These are phyloP conservation scores for Pythium sp. DNA, from an alignment of 352 stramenopile genomes.

Conservation along the genomic window DNA sequence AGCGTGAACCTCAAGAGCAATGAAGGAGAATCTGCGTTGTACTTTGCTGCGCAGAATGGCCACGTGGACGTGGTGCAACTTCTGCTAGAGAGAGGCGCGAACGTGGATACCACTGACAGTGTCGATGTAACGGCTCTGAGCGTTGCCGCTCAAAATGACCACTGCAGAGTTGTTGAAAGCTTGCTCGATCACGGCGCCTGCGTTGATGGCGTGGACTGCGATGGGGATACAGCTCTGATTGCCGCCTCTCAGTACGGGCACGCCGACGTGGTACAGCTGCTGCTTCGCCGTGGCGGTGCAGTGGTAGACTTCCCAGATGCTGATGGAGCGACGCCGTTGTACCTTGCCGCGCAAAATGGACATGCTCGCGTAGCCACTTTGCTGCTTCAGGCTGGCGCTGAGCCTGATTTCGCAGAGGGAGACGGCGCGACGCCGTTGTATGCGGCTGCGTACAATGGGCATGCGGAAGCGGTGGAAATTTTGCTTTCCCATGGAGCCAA, in stretches of 20 bases:
- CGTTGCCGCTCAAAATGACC: background rate
- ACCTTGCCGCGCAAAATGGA: slow-evolving; percentile 8
- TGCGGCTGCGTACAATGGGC: slow-evolving; percentile 13
- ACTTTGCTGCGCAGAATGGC: slow-evolving; percentile 6
- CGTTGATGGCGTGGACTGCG: background rate
- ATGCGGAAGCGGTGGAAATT: background rate
- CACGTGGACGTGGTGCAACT: background rate
- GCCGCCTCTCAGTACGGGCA: slow-evolving; percentile 5
- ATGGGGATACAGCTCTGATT: slow-evolving; percentile 7
- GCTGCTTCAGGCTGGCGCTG: slow-evolving; percentile 6
- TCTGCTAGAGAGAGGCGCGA: background rate
- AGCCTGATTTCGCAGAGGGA: slow-evolving; percentile 11
- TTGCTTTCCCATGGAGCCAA: slow-evolving; percentile 7
- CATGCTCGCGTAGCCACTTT: background rate
- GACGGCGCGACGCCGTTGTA: slow-evolving; percentile 12
- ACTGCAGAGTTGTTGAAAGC: background rate
- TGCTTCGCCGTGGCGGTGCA: background rate
- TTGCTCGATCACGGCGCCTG: background rate
- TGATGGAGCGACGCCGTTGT: slow-evolving; percentile 9
- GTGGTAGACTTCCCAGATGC: background rate
- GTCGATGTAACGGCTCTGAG: background rate
- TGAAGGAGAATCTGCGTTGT: background rate
- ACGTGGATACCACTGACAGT: background rate
- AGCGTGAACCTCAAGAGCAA: background rate
- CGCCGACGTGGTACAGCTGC: background rate